Base-by-base conservation (phyloP, 805 yeast genomes). In the Wickerhamiella sergipiensis region DNA sequence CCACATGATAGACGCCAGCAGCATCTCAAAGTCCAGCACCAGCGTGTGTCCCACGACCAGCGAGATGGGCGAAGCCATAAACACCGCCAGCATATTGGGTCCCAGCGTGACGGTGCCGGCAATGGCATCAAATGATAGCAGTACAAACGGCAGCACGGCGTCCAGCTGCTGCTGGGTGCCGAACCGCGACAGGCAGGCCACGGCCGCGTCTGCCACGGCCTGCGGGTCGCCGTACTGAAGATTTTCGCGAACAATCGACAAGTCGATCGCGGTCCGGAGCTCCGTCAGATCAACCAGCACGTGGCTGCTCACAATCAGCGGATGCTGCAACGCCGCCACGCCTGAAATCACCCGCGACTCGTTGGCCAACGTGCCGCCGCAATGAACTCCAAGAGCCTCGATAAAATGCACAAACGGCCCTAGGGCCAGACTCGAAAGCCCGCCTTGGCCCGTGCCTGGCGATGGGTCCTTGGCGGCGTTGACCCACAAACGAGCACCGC, bases 1-100 rank as follows among this genome's bases (percentile, higher is more conserved):
- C 66, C 66, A 63, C 53, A 62, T 55, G 21, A 61, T 53, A 17
- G 62, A 50, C 8, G 57, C 55, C 21, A 63, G 48, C 2, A 61
- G 52, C 38, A 60, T 48, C 48, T 63, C 65, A 36, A 61, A 58
- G 4, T 57, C 55, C 12, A 55, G 43, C 9, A 61, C 51, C 26
- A 61, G 46, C 46, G 54, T 47, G 45, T 55, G 59, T 19, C 56
- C 53, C 6, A 55, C 51, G 13, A 59, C 51, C 17, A 45, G 23
- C 2, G 55, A 46, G 40, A 56, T 45, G 4, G 65, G 64, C 23
- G 58, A 49, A 24, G 57, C 50, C 47, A 59, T 31, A 46, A 58
- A 50, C 9, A 59, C 48, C 47, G 55, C 59, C 47, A 59, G 46
- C 46, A 61, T 50, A 18, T 57, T 54, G 19, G 51, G 52, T 4